Percentiles rank a stretch among this genome's conserved stretches.
Conservation (phyloP, 1,139 yeast genomes). For the Sugiyamaella novakii region DNA sequence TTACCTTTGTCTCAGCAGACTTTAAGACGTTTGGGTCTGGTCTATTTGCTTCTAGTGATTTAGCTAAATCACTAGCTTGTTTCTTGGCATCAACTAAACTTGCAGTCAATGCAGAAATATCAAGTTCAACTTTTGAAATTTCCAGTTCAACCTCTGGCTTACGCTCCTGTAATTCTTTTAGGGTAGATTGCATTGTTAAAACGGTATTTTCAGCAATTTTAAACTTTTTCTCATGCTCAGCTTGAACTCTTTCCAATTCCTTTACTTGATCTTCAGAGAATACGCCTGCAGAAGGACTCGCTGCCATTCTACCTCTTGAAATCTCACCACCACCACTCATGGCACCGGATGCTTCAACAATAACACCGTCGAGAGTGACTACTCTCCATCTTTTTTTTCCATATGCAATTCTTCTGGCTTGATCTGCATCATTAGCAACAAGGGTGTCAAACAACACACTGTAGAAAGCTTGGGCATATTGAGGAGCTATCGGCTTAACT, state of each 20-base stretch:
- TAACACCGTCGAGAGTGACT: slow-evolving; percentile 88
- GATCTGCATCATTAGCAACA: slow-evolving; percentile 75
- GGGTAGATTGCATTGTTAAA: slow-evolving; percentile 60
- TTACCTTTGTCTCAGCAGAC: slow-evolving; percentile 47
- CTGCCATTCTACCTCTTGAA: slow-evolving; percentile 65
- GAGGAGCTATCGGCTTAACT: slow-evolving; percentile 62
- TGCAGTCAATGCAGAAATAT: slow-evolving; percentile 60
- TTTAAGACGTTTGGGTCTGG: slow-evolving; percentile 33
- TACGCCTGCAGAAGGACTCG: slow-evolving; percentile 43
- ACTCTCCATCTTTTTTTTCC: slow-evolving; percentile 81
- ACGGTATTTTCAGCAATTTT: slow-evolving; percentile 56
- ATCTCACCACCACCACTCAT: slow-evolving; percentile 88
- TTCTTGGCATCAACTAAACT: slow-evolving; percentile 50
- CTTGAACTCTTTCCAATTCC: slow-evolving; percentile 58
- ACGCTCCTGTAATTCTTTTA: slow-evolving; percentile 61
- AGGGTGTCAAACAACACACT: slow-evolving; percentile 84
- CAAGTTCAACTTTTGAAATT: slow-evolving; percentile 62
- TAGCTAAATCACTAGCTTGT: slow-evolving; percentile 36
- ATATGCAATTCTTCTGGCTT: slow-evolving; percentile 88
- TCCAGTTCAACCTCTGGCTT: slow-evolving; percentile 71
- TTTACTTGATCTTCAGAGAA: slow-evolving; percentile 61
- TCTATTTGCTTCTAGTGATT: slow-evolving; percentile 25
- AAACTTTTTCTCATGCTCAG: slow-evolving; percentile 57
- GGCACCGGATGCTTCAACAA: slow-evolving; percentile 94
- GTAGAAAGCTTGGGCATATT: slow-evolving; percentile 85